These are phyloP conservation scores for Malus hybrid DNA, from an alignment of 331 rosid genomes.

Conservation along the genomic window DNA sequence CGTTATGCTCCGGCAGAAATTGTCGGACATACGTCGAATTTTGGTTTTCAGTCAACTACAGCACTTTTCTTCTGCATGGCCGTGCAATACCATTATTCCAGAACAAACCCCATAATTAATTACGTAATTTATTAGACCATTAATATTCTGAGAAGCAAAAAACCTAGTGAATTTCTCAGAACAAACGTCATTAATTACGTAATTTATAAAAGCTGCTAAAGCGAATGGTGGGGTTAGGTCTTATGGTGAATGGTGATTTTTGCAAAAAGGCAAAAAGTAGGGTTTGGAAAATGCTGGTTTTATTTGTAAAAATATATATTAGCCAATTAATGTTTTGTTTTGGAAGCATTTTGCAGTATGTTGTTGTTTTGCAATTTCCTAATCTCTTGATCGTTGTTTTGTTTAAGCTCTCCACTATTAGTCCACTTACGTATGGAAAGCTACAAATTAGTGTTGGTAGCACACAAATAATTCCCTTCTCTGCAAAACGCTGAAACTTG, in stretches of 20 bases:
- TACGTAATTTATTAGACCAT: slow-evolving; percentile 24
- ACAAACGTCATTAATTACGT: slow-evolving; percentile 14
- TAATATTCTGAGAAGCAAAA: not conserved
- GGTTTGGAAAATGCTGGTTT: slow-evolving; percentile 39
- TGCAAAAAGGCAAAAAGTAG: slow-evolving; percentile 12
- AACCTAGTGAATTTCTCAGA: slow-evolving; percentile 19
- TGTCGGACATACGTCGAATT: slow-evolving; percentile 38
- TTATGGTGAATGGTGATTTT: slow-evolving; percentile 14
- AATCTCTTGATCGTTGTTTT: not conserved
- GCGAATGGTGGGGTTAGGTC: slow-evolving; percentile 24
- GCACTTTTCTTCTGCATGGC: slow-evolving; percentile 48
- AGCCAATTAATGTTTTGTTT: not conserved
- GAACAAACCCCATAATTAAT: slow-evolving; percentile 36
- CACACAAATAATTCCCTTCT: not conserved
- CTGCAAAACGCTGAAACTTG: not conserved
- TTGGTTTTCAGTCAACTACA: slow-evolving; percentile 48
- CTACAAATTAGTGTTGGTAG: not conserved
- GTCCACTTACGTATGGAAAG: not conserved
- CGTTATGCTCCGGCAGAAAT: slow-evolving; percentile 40
- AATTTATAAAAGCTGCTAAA: slow-evolving; percentile 18
- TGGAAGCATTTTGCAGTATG: not conserved
- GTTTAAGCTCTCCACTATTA: not conserved
- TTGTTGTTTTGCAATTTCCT: not conserved
- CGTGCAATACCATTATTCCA: slow-evolving; percentile 35
- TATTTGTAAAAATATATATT: not conserved